Evolutionary conservation across 139 green algal genomes (phyloP).

Genomic region (Raphidocelis subcapitata): DNA sequence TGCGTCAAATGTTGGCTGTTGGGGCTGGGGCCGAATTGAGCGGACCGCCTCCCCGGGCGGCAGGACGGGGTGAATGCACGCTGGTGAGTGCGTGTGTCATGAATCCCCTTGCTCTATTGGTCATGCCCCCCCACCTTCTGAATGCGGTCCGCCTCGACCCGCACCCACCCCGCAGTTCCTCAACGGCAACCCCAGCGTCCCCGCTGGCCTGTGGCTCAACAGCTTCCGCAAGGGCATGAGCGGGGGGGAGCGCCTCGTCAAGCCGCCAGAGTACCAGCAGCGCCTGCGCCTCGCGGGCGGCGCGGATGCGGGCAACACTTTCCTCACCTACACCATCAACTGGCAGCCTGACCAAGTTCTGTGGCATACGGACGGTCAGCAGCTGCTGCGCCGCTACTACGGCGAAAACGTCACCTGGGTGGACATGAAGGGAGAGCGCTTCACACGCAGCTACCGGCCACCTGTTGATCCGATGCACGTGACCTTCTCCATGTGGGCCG

Average conservation of each 20-base stretch:
- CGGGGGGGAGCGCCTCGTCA: neutral
- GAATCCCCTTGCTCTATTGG: too few relatives aligned
- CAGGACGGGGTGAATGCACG: too few relatives aligned
- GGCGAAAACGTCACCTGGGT: conserved; percentile 2
- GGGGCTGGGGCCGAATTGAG: too few relatives aligned
- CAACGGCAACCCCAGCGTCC: conserved; percentile 6
- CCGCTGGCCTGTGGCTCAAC: conserved; percentile 11
- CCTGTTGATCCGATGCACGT: conserved; percentile 1
- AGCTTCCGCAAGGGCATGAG: conserved; percentile 12
- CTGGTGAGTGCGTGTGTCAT: too few relatives aligned
- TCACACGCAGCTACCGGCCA: conserved; percentile 6
- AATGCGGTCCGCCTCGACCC: too few relatives aligned
- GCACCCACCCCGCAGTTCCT: neutral
- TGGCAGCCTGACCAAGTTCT: conserved; percentile 11
- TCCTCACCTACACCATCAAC: conserved; percentile 10
- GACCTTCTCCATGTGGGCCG: conserved; percentile 19
- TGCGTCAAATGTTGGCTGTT: too few relatives aligned
- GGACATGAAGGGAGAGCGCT: conserved; percentile 1
- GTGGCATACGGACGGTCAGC: neutral
- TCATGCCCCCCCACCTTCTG: too few relatives aligned
- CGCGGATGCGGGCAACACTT: conserved; percentile 2
- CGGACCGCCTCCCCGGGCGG: too few relatives aligned
- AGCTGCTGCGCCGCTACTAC: neutral
- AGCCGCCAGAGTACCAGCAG: neutral
- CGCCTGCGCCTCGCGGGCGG: neutral